phyloP scores from a whole-genome alignment of 768 basidiomycete genomes.

The Psilocybe azurescens region DNA sequence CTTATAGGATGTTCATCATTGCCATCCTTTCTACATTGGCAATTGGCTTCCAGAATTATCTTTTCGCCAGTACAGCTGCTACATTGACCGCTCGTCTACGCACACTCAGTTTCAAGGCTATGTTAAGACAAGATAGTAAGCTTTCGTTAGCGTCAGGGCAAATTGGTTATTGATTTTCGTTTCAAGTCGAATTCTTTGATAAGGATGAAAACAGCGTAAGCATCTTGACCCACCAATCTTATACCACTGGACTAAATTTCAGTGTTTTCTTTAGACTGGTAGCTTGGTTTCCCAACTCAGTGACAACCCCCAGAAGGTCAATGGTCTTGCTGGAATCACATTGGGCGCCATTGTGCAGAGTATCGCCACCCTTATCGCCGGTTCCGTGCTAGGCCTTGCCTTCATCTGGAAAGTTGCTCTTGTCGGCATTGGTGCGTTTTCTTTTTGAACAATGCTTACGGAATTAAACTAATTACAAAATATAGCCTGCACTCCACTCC shows the following conservation, averaged over 20 bases:
- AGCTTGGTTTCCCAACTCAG: slow-evolving; percentile 78
- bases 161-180: background rate
- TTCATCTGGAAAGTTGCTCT: slow-evolving; percentile 83
- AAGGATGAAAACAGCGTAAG: slow-evolving; percentile 79
- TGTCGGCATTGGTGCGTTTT: slow-evolving; percentile 74
- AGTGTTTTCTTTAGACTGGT: slow-evolving; percentile 61
- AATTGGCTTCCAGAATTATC: slow-evolving; percentile 73
- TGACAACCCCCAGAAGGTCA: slow-evolving; percentile 89
- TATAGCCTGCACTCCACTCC: slow-evolving; percentile 69
- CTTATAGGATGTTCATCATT: slow-evolving; percentile 76
- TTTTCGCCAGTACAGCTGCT: slow-evolving; percentile 73
- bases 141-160: slow-evolving; percentile 21
- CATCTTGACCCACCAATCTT: slow-evolving; percentile 6
- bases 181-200: slow-evolving; percentile 84
- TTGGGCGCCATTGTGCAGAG: slow-evolving; percentile 88
- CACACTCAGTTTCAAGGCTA: slow-evolving; percentile 73
- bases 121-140: slow-evolving; percentile 87
- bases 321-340: slow-evolving; percentile 86
- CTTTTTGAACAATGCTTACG: background rate
- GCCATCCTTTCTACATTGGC: slow-evolving; percentile 66
- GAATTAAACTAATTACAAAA: background rate
- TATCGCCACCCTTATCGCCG: slow-evolving; percentile 68
- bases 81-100: slow-evolving; percentile 74
- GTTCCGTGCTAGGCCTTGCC: slow-evolving; percentile 76
- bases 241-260: slow-evolving; percentile 13